phyloP scores from a whole-genome alignment of 805 yeast species.

The Wickerhamomyces ciferrii region DNA sequence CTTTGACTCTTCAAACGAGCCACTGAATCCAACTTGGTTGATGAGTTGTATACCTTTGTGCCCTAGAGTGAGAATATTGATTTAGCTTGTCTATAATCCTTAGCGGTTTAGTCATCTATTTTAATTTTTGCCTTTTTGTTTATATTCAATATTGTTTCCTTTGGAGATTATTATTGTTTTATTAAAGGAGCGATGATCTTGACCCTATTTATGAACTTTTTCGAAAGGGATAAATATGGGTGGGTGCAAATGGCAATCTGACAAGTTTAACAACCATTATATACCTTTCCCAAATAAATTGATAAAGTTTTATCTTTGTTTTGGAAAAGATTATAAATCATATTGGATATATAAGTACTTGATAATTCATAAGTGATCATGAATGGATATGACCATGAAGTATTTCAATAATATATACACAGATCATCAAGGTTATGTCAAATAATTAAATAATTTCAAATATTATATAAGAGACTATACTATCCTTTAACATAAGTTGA shows the following conservation, averaged over 20 bases:
- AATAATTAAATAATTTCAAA: too few species aligned
- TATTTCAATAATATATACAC: too few species aligned
- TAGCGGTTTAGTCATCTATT: slow-evolving; percentile 85
- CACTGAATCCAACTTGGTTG: slow-evolving; percentile 99
- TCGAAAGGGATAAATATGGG: slow-evolving; percentile 82
- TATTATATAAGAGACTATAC: too few species aligned
- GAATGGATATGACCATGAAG: too few species aligned
- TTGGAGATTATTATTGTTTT: too few species aligned
- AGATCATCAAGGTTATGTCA: too few species aligned
- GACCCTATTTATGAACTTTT: slow-evolving; percentile 83
- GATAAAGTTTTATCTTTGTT: slow-evolving; percentile 18
- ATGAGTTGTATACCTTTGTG: slow-evolving; percentile 88
- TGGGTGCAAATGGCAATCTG: slow-evolving; percentile 99
- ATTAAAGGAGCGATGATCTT: slow-evolving; percentile 99
- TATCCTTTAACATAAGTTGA: too few species aligned
- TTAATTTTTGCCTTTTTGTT: slow-evolving; percentile 32
- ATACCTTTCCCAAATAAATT: slow-evolving; percentile 8
- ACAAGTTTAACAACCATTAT: slow-evolving; percentile 66
- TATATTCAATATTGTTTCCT: too few species aligned
- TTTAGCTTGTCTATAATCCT: slow-evolving; percentile 82
- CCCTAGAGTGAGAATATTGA: slow-evolving; percentile 82
- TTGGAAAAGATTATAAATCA: too few species aligned
- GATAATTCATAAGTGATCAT: too few species aligned
- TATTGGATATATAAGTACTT: too few species aligned
- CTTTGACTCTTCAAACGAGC: slow-evolving; percentile 98